phyloP scores from a whole-genome alignment of 2,329 filamentous ascomycete genomes.

The Colletotrichum cordylinicola region DNA sequence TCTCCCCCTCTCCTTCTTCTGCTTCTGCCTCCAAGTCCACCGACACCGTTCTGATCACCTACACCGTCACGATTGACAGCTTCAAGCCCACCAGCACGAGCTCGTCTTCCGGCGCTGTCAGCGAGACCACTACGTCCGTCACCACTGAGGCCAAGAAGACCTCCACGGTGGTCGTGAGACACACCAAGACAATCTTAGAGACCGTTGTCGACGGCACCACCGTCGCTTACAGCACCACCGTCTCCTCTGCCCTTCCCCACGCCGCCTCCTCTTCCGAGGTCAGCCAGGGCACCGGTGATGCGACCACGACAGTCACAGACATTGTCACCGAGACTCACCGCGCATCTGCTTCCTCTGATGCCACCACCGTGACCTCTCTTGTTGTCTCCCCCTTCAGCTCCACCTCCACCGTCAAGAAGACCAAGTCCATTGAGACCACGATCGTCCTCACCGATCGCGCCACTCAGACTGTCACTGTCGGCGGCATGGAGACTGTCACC shows the following conservation, averaged over 20 bases:
- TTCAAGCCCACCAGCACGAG: conserved; percentile 1
- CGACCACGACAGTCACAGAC: conserved; percentile 1
- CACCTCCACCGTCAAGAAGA: neutral
- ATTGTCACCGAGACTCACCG: neutral
- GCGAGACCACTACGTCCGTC: neutral
- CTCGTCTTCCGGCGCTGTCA: neutral
- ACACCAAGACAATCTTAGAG: conserved; percentile 10
- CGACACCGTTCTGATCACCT: conserved; percentile 11
- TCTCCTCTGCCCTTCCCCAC: neutral
- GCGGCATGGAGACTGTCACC: conserved; percentile 2
- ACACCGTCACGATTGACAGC: conserved; percentile 16
- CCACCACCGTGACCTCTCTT: neutral
- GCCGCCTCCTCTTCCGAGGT: neutral
- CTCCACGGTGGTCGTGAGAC: neutral
- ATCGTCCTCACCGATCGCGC: conserved; percentile 7
- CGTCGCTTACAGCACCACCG: conserved; percentile 5
- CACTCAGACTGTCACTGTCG: conserved; percentile 19
- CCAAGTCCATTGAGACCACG: conserved; percentile 13
- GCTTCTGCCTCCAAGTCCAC: neutral
- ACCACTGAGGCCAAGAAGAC: neutral
- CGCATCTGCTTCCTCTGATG: neutral
- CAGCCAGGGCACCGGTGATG: conserved; percentile 1
- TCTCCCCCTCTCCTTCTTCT: neutral
- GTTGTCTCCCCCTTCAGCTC: neutral
- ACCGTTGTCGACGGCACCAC: conserved; percentile 11